Conservation (phyloP, 163 green algal species). For the Chloroidium sp. region DNA sequence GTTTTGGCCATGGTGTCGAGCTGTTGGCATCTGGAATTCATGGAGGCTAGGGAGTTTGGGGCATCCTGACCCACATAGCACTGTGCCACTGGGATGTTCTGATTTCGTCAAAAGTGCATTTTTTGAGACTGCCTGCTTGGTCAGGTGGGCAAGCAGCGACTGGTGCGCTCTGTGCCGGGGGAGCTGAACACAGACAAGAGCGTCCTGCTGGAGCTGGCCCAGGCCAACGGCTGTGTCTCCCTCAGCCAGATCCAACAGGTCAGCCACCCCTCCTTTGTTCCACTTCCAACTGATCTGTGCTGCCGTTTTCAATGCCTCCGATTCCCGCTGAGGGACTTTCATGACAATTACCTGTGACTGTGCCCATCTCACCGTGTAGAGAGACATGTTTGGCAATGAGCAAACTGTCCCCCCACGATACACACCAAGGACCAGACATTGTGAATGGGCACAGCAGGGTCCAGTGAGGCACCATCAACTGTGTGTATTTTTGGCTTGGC, state of each 20-base stretch:
- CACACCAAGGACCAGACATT: neutral
- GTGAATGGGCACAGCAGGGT: neutral
- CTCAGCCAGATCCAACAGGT: slow-evolving; percentile 9
- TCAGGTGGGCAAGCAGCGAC: slow-evolving; percentile 12
- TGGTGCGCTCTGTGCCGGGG: slow-evolving; percentile 68
- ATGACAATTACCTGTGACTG: neutral
- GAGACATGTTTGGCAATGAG: too few relatives aligned
- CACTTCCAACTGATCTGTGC: neutral
- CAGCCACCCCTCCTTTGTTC: neutral
- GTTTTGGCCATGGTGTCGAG: too few relatives aligned
- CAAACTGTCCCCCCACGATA: neutral
- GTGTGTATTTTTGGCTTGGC: neutral
- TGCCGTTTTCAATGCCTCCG: neutral
- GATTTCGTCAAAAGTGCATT: too few relatives aligned
- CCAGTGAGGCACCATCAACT: neutral
- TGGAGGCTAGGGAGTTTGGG: too few relatives aligned
- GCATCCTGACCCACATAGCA: too few relatives aligned
- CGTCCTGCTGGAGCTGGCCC: slow-evolving; percentile 53
- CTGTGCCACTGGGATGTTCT: too few relatives aligned
- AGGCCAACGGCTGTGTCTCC: slow-evolving; percentile 24
- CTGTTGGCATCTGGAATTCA: too few relatives aligned
- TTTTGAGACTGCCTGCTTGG: neutral
- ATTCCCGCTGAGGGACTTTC: neutral
- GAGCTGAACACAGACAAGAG: slow-evolving; percentile 83
- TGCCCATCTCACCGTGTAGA: neutral